phyloP scores from a whole-genome alignment of 2,329 filamentous ascomycete species.

The Cercospora citrullina region DNA sequence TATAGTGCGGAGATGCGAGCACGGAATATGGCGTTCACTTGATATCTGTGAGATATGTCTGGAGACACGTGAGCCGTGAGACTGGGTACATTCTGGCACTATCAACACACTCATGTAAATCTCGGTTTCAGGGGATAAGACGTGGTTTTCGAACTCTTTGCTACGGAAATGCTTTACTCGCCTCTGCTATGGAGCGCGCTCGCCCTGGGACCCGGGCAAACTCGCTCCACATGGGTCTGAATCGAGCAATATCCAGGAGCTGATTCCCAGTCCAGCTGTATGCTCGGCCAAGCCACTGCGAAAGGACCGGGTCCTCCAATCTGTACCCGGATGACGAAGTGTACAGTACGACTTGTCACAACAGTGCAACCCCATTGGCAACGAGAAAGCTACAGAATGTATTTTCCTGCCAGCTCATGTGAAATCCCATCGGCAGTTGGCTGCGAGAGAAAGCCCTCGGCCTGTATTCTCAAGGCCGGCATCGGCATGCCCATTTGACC shows the following conservation, averaged over 20 bases:
- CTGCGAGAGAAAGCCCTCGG: not conserved
- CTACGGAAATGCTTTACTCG: too few species aligned
- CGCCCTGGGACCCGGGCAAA: too few species aligned
- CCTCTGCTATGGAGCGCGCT: too few species aligned
- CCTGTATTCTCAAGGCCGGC: not conserved
- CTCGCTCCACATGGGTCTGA: too few species aligned
- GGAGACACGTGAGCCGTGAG: not conserved
- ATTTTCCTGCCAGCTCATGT: not conserved
- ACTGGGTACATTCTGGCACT: not conserved
- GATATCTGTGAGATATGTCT: too few species aligned
- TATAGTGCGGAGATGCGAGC: not conserved
- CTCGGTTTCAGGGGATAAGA: too few species aligned
- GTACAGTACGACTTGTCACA: not conserved
- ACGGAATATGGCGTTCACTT: not conserved
- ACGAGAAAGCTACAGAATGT: not conserved
- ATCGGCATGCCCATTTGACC: not conserved
- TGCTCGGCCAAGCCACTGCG: not conserved
- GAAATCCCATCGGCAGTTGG: not conserved
- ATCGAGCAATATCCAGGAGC: too few species aligned
- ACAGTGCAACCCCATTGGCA: not conserved
- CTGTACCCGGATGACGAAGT: not conserved
- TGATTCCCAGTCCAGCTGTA: too few species aligned
- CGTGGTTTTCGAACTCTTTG: too few species aligned
- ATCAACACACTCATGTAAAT: too few species aligned
- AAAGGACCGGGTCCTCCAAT: not conserved